Conservation (phyloP, 805 yeast genomes). For the Scheffersomyces amazonensis region DNA sequence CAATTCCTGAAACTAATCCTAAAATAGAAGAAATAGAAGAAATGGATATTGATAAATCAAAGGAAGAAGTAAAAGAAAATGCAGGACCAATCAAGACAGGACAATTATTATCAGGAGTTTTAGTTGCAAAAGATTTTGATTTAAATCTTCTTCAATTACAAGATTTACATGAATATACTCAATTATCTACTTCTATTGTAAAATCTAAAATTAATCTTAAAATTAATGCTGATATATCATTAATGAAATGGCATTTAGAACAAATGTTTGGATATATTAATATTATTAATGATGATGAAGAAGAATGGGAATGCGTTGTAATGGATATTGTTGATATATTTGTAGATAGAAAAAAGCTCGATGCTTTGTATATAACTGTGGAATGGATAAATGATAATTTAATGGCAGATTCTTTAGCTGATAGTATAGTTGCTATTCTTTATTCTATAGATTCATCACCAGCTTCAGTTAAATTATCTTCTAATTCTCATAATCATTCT, state of each 20-base stretch:
- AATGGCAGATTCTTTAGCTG: slow-evolving; percentile 91
- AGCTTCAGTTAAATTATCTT: slow-evolving; percentile 86
- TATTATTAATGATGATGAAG: slow-evolving; percentile 54
- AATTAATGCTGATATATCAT: slow-evolving; percentile 76
- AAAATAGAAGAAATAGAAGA: slow-evolving; percentile 32
- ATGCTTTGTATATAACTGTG: slow-evolving; percentile 49
- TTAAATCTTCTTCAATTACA: slow-evolving; percentile 77
- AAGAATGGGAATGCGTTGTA: slow-evolving; percentile 41
- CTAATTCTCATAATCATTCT: slow-evolving; percentile 51
- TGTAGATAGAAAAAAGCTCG: slow-evolving; percentile 32
- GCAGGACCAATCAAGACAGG: slow-evolving; percentile 18
- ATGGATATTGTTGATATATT: slow-evolving; percentile 43
- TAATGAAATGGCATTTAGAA: slow-evolving; percentile 83
- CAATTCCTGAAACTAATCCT: slow-evolving; percentile 45
- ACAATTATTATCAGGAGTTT: slow-evolving; percentile 66
- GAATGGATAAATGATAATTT: slow-evolving; percentile 86
- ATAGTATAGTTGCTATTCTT: slow-evolving; percentile 84
- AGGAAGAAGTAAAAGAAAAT: slow-evolving; percentile 6
- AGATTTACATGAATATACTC: slow-evolving; percentile 87
- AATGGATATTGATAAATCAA: slow-evolving; percentile 10
- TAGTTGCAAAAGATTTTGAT: slow-evolving; percentile 90
- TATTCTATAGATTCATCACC: slow-evolving; percentile 93
- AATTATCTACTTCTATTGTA: slow-evolving; percentile 78
- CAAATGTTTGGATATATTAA: slow-evolving; percentile 93
- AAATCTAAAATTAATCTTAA: slow-evolving; percentile 77